Conservation (phyloP, 2,329 filamentous ascomycete genomes). For the Laburnicola sp. region DNA sequence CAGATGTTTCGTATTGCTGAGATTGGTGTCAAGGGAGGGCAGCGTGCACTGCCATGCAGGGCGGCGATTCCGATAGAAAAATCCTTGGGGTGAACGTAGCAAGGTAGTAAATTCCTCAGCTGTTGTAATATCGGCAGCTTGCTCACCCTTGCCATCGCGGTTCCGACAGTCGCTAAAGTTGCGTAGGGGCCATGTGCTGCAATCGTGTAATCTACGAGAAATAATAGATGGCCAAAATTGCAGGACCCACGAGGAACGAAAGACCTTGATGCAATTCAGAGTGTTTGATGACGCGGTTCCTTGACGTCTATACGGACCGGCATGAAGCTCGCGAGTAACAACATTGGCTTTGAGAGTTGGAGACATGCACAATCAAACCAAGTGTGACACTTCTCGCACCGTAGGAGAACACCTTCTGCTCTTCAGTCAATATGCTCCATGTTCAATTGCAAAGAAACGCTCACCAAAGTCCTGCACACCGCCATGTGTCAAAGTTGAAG, state of each 20-base stretch:
- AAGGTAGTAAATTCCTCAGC: background rate
- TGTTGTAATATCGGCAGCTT: background rate
- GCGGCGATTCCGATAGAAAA: conserved; percentile 73
- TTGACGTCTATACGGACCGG: conserved; percentile 71
- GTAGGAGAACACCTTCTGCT: conserved; percentile 48
- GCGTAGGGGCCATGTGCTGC: conserved; percentile 72
- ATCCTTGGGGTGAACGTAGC: too few relatives aligned
- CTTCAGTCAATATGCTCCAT: conserved; percentile 65
- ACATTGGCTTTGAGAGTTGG: conserved; percentile 62
- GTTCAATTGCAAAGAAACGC: too few relatives aligned
- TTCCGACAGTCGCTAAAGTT: conserved; percentile 74
- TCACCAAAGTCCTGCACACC: conserved; percentile 62
- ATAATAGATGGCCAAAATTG: conserved; percentile 72
- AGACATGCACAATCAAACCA: conserved; percentile 66
- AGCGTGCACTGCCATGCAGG: conserved; percentile 66
- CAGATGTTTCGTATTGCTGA: conserved; percentile 45
- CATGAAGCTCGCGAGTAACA: conserved; percentile 61
- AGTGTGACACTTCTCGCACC: conserved; percentile 66
- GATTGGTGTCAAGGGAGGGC: conserved; percentile 55
- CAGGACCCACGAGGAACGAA: conserved; percentile 67
- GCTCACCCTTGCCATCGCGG: conserved; percentile 64
- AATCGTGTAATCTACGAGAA: conserved; percentile 80
- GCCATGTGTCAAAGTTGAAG: too few relatives aligned
- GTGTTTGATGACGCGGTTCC: conserved; percentile 60
- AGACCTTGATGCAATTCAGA: conserved; percentile 71